A percentile compares a stretch with the other conserved stretches of the same genome.
These are phyloP conservation scores for Omphalotus olearius DNA, from an alignment of 1,284 basidiomycete species.

Conservation along the genomic window DNA sequence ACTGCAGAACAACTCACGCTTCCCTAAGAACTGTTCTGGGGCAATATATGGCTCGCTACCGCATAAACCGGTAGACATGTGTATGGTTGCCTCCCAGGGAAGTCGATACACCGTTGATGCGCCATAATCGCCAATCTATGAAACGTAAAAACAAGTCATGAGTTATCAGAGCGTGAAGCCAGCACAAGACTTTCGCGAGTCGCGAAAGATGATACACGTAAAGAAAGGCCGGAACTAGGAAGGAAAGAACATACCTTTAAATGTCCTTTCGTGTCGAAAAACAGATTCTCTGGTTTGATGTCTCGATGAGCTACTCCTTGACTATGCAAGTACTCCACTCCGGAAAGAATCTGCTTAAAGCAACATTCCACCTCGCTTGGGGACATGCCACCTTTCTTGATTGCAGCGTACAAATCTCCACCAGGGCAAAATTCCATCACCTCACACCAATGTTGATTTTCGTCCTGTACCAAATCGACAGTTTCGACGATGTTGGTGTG, in stretches of 20 bases:
- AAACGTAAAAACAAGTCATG: background rate
- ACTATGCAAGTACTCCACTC: slow-evolving; percentile 87
- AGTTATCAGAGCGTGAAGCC: background rate
- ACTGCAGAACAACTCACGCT: slow-evolving; percentile 67
- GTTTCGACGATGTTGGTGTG: slow-evolving; percentile 98
- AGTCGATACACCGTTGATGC: slow-evolving; percentile 97
- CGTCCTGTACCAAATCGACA: slow-evolving; percentile 97
- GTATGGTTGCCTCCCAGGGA: slow-evolving; percentile 96
- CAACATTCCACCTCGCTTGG: slow-evolving; percentile 94
- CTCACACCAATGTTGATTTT: slow-evolving; percentile 96
- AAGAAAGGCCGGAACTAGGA: slow-evolving; percentile 2
- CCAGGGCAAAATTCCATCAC: slow-evolving; percentile 99
- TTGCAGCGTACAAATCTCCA: slow-evolving; percentile 94
- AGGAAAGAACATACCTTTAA: slow-evolving; percentile 67
- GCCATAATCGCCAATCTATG: slow-evolving; percentile 95
- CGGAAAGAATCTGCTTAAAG: slow-evolving; percentile 94
- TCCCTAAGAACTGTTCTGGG: slow-evolving; percentile 93
- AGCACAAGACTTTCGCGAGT: background rate
- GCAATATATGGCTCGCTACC: slow-evolving; percentile 99
- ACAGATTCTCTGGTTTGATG: slow-evolving; percentile 96
- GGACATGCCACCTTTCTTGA: slow-evolving; percentile 96
- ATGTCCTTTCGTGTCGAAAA: slow-evolving; percentile 90
- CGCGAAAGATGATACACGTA: slow-evolving; percentile 1
- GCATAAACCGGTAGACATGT: slow-evolving; percentile 95
- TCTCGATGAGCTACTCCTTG: slow-evolving; percentile 98